Evolutionary conservation across 768 basidiomycete genomes (phyloP).

Genomic region (Termitomyces sp.): DNA sequence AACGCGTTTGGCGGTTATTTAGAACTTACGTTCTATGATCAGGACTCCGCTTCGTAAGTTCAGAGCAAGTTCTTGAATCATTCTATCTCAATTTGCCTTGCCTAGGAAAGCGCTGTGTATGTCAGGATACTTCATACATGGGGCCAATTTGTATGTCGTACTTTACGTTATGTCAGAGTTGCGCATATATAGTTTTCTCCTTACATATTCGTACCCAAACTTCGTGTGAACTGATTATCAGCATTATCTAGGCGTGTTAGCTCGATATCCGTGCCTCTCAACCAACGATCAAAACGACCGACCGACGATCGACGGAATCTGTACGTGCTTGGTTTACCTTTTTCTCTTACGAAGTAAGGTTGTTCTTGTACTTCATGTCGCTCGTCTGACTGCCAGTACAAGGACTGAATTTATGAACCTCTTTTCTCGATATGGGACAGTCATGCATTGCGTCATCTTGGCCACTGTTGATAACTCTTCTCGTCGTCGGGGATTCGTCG

Average conservation of each 20-base stretch:
- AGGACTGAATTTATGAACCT: slow-evolving; percentile 54
- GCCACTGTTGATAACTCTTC: slow-evolving; percentile 83
- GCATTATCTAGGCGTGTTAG: slow-evolving; percentile 29
- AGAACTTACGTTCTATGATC: slow-evolving; percentile 48
- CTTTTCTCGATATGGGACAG: slow-evolving; percentile 61
- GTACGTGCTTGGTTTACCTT: slow-evolving; percentile 80
- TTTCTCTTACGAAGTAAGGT: slow-evolving; percentile 69
- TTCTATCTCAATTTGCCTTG: background rate
- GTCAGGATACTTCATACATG: slow-evolving; percentile 54
- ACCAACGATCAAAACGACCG: slow-evolving; percentile 19
- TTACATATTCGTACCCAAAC: slow-evolving; percentile 2
- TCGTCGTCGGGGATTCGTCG: slow-evolving; percentile 76
- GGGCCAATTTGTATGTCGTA: slow-evolving; percentile 46
- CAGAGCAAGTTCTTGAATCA: background rate
- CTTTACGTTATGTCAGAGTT: background rate
- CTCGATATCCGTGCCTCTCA: slow-evolving; percentile 20
- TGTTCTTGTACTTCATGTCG: background rate
- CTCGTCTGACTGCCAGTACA: background rate
- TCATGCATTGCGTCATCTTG: slow-evolving; percentile 73
- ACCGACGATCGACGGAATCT: slow-evolving; percentile 67
- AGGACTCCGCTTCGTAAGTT: slow-evolving; percentile 45
- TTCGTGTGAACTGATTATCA: background rate
- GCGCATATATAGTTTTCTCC: slow-evolving; percentile 14
- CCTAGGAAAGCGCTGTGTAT: slow-evolving; percentile 61
- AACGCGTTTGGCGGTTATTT: slow-evolving; percentile 33